Percentiles rank a stretch among this genome's conserved stretches.
These are phyloP conservation scores for Debaryomyces tyrocola DNA, from an alignment of 805 yeast genomes.

Conservation along the genomic window DNA sequence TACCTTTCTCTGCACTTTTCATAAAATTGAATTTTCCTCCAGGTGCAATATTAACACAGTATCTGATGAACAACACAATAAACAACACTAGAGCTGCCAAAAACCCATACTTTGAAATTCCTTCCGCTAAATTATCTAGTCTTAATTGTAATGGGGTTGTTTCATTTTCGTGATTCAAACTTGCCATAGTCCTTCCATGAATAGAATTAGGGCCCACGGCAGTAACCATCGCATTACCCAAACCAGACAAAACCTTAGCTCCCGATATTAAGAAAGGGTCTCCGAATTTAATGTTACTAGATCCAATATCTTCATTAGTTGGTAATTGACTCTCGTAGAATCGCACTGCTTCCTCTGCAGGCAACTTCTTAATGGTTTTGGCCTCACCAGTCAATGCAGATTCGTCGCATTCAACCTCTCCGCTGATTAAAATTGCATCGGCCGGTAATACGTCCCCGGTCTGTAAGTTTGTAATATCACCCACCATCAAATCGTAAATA, in stretches of 20 bases:
- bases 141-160: slow-evolving; percentile 87
- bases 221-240: slow-evolving; percentile 82
- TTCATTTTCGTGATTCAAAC: slow-evolving; percentile 73
- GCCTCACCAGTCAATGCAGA: slow-evolving; percentile 94
- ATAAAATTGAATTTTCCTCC: slow-evolving; percentile 45
- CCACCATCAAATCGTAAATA: slow-evolving; percentile 76
- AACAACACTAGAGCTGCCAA: slow-evolving; percentile 82
- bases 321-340: slow-evolving; percentile 26
- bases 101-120: slow-evolving; percentile 92
- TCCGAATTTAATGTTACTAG: slow-evolving; percentile 40
- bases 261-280: slow-evolving; percentile 94
- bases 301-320: slow-evolving; percentile 40
- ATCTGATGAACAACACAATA: slow-evolving; percentile 74
- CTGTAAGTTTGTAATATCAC: slow-evolving; percentile 78
- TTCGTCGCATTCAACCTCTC: slow-evolving; percentile 87
- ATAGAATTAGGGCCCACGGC: slow-evolving; percentile 89
- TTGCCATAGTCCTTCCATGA: slow-evolving; percentile 88
- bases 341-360: slow-evolving; percentile 47
- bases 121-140: slow-evolving; percentile 80
- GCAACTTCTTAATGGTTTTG: slow-evolving; percentile 68
- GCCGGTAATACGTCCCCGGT: slow-evolving; percentile 96
- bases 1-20: slow-evolving; percentile 74
- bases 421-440: slow-evolving; percentile 73
- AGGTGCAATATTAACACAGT: slow-evolving; percentile 59
- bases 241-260: slow-evolving; percentile 80